These are phyloP conservation scores for Vanrija humicola DNA, from an alignment of 1,284 basidiomycete species.

Conservation along the genomic window DNA sequence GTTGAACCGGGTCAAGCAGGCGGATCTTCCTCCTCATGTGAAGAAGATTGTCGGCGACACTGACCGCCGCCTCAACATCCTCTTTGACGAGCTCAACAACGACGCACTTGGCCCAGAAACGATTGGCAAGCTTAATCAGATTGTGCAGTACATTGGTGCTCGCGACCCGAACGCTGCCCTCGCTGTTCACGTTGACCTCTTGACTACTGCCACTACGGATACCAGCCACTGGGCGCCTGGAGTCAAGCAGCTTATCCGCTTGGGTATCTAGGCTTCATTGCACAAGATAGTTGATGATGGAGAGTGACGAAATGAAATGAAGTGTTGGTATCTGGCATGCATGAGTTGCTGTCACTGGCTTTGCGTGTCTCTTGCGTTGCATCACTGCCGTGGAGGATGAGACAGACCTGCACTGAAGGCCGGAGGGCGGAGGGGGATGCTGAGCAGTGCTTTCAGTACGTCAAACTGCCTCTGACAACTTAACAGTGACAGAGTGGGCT, in stretches of 20 bases:
- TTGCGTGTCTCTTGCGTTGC: too few relatives aligned
- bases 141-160: constrained; percentile 67
- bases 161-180: constrained; percentile 67
- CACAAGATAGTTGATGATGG: not conserved
- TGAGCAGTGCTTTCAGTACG: too few relatives aligned
- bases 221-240: constrained; percentile 84
- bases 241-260: constrained; percentile 64
- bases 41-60: constrained; percentile 82
- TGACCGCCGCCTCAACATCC: constrained; percentile 75
- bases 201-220: constrained; percentile 72
- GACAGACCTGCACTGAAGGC: too few relatives aligned
- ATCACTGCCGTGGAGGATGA: too few relatives aligned
- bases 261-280: constrained; percentile 20
- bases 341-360: too few relatives aligned
- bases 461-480: too few relatives aligned
- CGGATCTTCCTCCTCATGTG: constrained; percentile 59
- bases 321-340: not conserved
- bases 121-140: constrained; percentile 63
- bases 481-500: too few relatives aligned
- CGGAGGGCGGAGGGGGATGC: too few relatives aligned
- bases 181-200: constrained; percentile 71
- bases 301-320: constrained; percentile 1
- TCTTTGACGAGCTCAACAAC: constrained; percentile 90
- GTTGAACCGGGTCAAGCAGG: constrained; percentile 63
- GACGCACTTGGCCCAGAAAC: constrained; percentile 72